Percentiles rank a stretch among this genome's conserved stretches.
phyloP scores from a whole-genome alignment of 495 filamentous ascomycete genomes.

The Sabuloglossum arenarium region DNA sequence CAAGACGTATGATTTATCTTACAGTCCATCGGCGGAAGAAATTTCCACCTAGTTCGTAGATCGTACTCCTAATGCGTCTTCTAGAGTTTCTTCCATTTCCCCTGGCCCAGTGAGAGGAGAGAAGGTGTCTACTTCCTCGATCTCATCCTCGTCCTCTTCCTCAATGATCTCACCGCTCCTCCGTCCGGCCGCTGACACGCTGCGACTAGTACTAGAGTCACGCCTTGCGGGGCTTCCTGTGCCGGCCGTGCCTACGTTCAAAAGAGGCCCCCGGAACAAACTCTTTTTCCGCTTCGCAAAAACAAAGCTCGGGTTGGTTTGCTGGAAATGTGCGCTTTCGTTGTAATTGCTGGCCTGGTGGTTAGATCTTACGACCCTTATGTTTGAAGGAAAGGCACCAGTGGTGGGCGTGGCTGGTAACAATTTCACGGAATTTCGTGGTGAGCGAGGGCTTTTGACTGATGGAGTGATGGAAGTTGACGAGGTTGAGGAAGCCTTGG shows the following conservation, averaged over 20 bases:
- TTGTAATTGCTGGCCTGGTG: conserved; percentile 27
- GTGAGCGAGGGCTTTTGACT: conserved; percentile 37
- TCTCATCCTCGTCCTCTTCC: conserved; percentile 8
- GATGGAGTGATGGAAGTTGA: conserved; percentile 41
- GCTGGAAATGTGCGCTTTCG: conserved; percentile 27
- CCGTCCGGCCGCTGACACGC: background rate
- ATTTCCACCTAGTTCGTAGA: background rate
- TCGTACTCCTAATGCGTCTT: background rate
- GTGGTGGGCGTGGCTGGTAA: conserved; percentile 77
- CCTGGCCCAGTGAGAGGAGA: conserved; percentile 5
- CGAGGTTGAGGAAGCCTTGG: conserved; percentile 83
- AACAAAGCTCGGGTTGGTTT: conserved; percentile 39
- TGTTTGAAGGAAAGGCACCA: conserved; percentile 63
- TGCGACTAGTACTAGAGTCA: conserved; percentile 4
- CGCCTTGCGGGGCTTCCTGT: conserved; percentile 5
- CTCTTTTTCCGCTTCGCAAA: conserved; percentile 84
- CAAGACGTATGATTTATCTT: too few relatives aligned
- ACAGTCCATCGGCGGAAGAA: background rate
- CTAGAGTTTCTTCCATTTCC: background rate
- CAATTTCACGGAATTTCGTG: conserved; percentile 82
- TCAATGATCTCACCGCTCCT: conserved; percentile 7
- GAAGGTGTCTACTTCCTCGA: conserved; percentile 10
- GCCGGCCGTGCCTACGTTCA: conserved; percentile 30
- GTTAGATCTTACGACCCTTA: conserved; percentile 53
- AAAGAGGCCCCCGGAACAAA: conserved; percentile 71